phyloP scores from a whole-genome alignment of 208 protist species.

The Leishmania lainsoni region DNA sequence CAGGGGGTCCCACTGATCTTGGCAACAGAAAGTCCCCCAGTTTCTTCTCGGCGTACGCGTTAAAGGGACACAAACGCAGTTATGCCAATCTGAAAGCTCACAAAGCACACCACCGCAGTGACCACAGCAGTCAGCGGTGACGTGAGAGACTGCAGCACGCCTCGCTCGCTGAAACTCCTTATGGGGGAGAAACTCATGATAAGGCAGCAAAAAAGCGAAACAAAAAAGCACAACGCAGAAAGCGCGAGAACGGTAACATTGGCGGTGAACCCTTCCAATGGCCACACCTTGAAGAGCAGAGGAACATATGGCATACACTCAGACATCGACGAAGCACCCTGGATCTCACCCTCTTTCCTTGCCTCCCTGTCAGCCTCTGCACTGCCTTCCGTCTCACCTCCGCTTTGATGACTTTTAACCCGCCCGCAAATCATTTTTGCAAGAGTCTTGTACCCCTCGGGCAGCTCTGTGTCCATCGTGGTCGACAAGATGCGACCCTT shows the following conservation, averaged over 20 bases:
- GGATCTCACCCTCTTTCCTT: neutral
- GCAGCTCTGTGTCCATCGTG: slow-evolving; percentile 40
- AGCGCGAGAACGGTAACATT: slow-evolving; percentile 8
- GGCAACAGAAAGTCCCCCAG: neutral
- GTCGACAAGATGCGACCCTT: slow-evolving; percentile 46
- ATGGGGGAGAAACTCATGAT: slow-evolving; percentile 5
- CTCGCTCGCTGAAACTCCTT: neutral
- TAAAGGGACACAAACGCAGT: slow-evolving; percentile 8
- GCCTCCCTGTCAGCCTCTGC: neutral
- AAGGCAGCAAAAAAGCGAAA: slow-evolving; percentile 8
- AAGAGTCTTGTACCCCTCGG: slow-evolving; percentile 42
- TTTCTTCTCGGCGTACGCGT: neutral
- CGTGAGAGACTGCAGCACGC: slow-evolving; percentile 8
- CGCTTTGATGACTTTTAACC: slow-evolving; percentile 19
- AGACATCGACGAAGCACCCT: neutral
- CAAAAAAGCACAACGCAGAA: slow-evolving; percentile 1
- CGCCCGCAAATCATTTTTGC: slow-evolving; percentile 28
- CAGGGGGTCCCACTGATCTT: neutral
- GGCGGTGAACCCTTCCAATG: neutral
- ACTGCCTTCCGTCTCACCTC: neutral
- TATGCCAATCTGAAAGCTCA: slow-evolving; percentile 10
- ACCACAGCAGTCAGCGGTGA: neutral
- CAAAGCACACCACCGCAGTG: slow-evolving; percentile 13
- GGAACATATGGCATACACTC: slow-evolving; percentile 1
- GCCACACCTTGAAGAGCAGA: neutral